A percentile compares a stretch with the other conserved stretches of the same genome.
phyloP scores from a whole-genome alignment of 2,329 filamentous ascomycete species.

The Claviceps capensis region DNA sequence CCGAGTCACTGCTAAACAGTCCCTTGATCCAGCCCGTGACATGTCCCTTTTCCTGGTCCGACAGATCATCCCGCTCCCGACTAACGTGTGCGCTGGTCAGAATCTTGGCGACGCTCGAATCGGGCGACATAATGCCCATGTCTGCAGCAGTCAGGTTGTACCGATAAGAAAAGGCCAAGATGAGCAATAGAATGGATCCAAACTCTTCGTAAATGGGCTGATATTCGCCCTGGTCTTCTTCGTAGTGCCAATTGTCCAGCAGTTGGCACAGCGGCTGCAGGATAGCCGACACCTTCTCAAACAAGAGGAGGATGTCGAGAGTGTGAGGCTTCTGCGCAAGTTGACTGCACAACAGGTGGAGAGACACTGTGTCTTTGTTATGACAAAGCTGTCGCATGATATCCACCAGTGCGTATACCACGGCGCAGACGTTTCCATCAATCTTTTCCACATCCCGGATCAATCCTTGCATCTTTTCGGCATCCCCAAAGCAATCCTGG shows the following conservation, averaged over 20 bases:
- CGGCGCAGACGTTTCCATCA: conserved; percentile 82
- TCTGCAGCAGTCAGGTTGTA: conserved; percentile 54
- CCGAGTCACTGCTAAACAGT: conserved; percentile 60
- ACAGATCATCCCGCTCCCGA: conserved; percentile 44
- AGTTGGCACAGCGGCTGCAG: conserved; percentile 61
- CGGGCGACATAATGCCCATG: conserved; percentile 42
- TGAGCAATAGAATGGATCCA: conserved; percentile 58
- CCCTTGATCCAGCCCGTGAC: conserved; percentile 64
- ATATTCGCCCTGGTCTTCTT: conserved; percentile 72
- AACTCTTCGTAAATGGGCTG: conserved; percentile 82
- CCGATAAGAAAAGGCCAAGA: conserved; percentile 62
- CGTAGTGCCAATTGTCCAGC: conserved; percentile 67
- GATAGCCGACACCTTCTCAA: conserved; percentile 55
- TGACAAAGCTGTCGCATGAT: conserved; percentile 56
- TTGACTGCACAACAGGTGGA: conserved; percentile 60
- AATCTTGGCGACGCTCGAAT: conserved; percentile 57
- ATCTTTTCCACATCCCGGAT: conserved; percentile 76
- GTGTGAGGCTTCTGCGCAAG: conserved; percentile 59
- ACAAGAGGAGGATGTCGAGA: conserved; percentile 63
- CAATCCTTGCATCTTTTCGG: conserved; percentile 60
- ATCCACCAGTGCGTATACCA: conserved; percentile 64
- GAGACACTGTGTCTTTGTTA: conserved; percentile 65
- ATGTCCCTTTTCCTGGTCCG: conserved; percentile 49
- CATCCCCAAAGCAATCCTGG: conserved; percentile 62
- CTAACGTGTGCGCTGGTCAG: conserved; percentile 45